phyloP scores from a whole-genome alignment of 768 basidiomycete species.

The Trametes meyenii region DNA sequence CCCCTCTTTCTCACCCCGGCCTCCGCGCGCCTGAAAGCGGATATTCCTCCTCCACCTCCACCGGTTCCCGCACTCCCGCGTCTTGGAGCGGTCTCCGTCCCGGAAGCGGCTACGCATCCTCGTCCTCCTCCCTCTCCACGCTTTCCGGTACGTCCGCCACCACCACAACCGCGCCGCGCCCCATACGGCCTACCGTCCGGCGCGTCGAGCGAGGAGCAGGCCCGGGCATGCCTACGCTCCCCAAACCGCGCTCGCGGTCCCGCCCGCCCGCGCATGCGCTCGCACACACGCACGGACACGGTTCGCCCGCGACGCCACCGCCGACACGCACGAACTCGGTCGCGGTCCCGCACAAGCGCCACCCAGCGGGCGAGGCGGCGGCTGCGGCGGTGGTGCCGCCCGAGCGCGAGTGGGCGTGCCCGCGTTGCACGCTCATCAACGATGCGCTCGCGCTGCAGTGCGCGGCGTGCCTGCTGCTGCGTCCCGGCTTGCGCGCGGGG shows the following conservation, averaged over 20 bases:
- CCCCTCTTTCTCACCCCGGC: slow-evolving; percentile 29
- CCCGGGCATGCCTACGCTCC: slow-evolving; percentile 10
- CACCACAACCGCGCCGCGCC: neutral
- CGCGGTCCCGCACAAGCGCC: neutral
- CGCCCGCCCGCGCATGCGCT: neutral
- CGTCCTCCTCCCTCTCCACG: slow-evolving; percentile 7
- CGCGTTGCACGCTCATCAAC: slow-evolving; percentile 72
- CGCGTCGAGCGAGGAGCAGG: slow-evolving; percentile 19
- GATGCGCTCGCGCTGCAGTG: slow-evolving; percentile 51
- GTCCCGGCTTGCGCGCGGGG: slow-evolving; percentile 27
- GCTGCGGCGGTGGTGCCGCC: slow-evolving; percentile 1
- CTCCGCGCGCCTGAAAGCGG: slow-evolving; percentile 14
- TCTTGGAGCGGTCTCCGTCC: slow-evolving; percentile 11
- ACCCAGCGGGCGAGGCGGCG: neutral
- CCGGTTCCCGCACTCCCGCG: slow-evolving; percentile 7
- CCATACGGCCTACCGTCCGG: slow-evolving; percentile 15
- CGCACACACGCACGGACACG: neutral
- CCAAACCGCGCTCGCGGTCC: slow-evolving; percentile 18
- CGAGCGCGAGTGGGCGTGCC: slow-evolving; percentile 37
- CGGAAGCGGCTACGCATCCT: slow-evolving; percentile 3
- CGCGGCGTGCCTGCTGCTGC: slow-evolving; percentile 52
- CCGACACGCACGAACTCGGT: slow-evolving; percentile 21
- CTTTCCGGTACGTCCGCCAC: slow-evolving; percentile 3
- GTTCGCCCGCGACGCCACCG: slow-evolving; percentile 15
- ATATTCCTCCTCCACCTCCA: slow-evolving; percentile 2